A percentile compares a stretch with the other conserved stretches of the same genome.
These are phyloP conservation scores for Fusarium phyllophilum DNA, from an alignment of 2,329 filamentous ascomycete genomes.

Conservation along the genomic window DNA sequence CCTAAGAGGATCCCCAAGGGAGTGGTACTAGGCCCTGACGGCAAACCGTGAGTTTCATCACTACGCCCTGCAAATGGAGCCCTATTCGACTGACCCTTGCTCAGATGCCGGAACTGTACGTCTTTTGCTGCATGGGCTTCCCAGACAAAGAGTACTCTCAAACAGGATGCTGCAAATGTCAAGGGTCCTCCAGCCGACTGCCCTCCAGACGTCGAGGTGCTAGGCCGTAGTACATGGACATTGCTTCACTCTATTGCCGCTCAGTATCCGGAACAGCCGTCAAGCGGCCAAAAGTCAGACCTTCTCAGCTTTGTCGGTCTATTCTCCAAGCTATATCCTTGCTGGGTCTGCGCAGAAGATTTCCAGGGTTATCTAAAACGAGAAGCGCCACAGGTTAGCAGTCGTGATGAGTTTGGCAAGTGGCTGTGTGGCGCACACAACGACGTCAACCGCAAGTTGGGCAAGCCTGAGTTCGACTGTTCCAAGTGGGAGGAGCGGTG, in stretches of 20 bases:
- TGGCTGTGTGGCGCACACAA: conserved; percentile 92
- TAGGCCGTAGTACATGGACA: conserved; percentile 92
- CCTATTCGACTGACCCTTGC: conserved; percentile 25
- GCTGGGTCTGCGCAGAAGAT: conserved; percentile 94
- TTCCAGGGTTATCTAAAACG: conserved; percentile 83
- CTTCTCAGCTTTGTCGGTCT: conserved; percentile 80
- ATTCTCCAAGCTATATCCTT: conserved; percentile 91
- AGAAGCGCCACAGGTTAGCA: conserved; percentile 70
- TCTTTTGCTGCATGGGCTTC: conserved; percentile 60
- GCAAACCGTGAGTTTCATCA: conserved; percentile 76
- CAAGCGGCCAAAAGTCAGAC: conserved; percentile 75
- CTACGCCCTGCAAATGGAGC: conserved; percentile 16
- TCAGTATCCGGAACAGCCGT: conserved; percentile 79
- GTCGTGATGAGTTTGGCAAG: conserved; percentile 75
- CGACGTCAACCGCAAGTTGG: conserved; percentile 87
- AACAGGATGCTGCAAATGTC: conserved; percentile 46
- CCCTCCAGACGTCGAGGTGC: conserved; percentile 86
- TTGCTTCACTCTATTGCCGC: conserved; percentile 92
- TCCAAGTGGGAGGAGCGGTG: conserved; percentile 91
- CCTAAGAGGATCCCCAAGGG: conserved; percentile 73
- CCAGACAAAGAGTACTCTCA: conserved; percentile 58
- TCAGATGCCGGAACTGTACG: conserved; percentile 50
- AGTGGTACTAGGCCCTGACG: conserved; percentile 80
- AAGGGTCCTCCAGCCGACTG: conserved; percentile 71
- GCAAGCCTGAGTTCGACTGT: conserved; percentile 93